Conservation (phyloP, 768 basidiomycete genomes). For the Tylopilus subfusipes region DNA sequence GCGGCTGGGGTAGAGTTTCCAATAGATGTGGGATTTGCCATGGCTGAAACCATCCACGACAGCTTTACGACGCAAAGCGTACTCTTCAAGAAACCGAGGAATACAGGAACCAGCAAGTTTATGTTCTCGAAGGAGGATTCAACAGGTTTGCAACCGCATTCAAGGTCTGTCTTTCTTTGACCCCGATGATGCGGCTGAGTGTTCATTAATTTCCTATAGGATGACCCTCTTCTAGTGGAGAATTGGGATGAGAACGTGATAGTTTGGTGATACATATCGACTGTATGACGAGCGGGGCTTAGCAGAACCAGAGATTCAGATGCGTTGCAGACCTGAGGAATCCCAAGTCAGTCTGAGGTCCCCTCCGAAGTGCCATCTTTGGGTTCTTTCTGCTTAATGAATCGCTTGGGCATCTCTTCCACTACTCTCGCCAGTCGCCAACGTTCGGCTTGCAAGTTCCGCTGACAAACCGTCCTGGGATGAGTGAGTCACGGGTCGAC, state of each 20-base stretch:
- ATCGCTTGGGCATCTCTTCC: slow-evolving; percentile 56
- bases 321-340: neutral
- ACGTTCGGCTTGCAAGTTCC: slow-evolving; percentile 50
- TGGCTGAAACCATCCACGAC: slow-evolving; percentile 2
- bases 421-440: slow-evolving; percentile 53
- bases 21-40: neutral
- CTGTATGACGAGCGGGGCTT: neutral
- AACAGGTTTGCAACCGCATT: slow-evolving; percentile 63
- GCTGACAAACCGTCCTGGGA: slow-evolving; percentile 63
- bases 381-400: slow-evolving; percentile 42
- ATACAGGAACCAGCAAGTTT: slow-evolving; percentile 52
- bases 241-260: slow-evolving; percentile 60
- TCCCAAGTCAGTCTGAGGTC: neutral
- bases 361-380: slow-evolving; percentile 24
- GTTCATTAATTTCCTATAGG: slow-evolving; percentile 32
- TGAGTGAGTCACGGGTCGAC: slow-evolving; percentile 8
- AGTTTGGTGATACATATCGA: slow-evolving; percentile 46
- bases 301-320: neutral
- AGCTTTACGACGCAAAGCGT: slow-evolving; percentile 72
- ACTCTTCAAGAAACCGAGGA: slow-evolving; percentile 39
- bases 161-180: slow-evolving; percentile 43
- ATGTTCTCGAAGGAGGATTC: slow-evolving; percentile 72
- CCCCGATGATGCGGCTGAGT: too few relatives aligned
- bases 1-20: slow-evolving; percentile 58
- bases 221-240: slow-evolving; percentile 69